Percentiles rank a stretch among this genome's conserved stretches.
phyloP scores from a whole-genome alignment of 2,329 filamentous ascomycete species.

The Aspergillus candidus region DNA sequence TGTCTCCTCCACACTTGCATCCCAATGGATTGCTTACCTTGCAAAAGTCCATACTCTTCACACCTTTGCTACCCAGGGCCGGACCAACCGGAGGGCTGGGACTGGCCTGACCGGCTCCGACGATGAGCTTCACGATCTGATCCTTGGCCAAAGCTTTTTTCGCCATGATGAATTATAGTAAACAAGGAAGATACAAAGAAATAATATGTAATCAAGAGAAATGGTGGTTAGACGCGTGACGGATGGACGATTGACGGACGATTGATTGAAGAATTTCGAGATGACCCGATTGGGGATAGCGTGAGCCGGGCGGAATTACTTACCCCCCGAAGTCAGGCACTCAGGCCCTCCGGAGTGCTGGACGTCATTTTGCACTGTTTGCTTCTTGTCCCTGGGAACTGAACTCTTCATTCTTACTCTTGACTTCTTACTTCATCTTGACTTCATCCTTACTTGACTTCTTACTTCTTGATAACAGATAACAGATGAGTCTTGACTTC shows the following conservation, averaged over 20 bases:
- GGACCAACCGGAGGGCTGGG: slow-evolving; percentile 95
- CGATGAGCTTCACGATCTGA: slow-evolving; percentile 92
- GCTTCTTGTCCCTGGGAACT: no score
- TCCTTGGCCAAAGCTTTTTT: slow-evolving; percentile 50
- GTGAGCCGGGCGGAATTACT: slow-evolving; percentile 14
- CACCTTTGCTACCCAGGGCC: slow-evolving; percentile 91
- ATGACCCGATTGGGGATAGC: slow-evolving; percentile 8
- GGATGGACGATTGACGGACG: not conserved
- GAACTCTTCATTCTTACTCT: not conserved
- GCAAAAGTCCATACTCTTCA: slow-evolving; percentile 99
- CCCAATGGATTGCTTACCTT: slow-evolving; percentile 56
- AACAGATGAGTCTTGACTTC: not conserved
- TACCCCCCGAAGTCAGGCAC: slow-evolving; percentile 1
- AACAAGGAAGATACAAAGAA: no score
- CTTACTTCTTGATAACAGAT: no score
- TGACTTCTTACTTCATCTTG: not conserved
- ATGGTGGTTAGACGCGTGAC: not conserved
- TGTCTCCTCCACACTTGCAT: no score
- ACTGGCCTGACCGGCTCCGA: slow-evolving; percentile 89
- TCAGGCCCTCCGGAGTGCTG: slow-evolving; percentile 9
- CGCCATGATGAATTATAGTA: slow-evolving; percentile 40
- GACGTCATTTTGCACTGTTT: slow-evolving; percentile 15
- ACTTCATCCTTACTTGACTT: not conserved
- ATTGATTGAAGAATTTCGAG: slow-evolving; percentile 13
- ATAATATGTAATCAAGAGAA: no score